Conservation (phyloP, 805 yeast genomes). For the Suhomyces sp. region DNA sequence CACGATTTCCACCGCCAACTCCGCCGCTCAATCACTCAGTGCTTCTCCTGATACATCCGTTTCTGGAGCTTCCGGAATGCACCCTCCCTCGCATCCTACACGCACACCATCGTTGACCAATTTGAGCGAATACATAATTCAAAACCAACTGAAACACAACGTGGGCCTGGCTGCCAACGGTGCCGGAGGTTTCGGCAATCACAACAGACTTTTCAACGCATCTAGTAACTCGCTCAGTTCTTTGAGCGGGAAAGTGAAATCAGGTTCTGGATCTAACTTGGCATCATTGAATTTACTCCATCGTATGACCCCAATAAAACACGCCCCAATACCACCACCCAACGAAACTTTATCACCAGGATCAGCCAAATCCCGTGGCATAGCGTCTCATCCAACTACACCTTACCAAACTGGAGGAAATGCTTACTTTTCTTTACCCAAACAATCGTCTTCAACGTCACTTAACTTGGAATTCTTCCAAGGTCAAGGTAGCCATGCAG, state of each 20-base stretch:
- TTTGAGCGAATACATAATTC: conserved; percentile 33
- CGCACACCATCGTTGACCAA: conserved; percentile 26
- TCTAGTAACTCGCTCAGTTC: conserved; percentile 17
- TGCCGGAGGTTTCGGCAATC: background rate
- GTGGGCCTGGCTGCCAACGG: conserved; percentile 5
- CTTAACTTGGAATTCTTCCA: conserved; percentile 37
- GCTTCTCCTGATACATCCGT: conserved; percentile 31
- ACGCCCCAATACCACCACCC: conserved; percentile 4
- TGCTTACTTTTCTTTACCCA: conserved; percentile 17
- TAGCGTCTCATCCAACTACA: conserved; percentile 7
- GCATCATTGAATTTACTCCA: conserved; percentile 19
- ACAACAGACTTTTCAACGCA: conserved; percentile 11
- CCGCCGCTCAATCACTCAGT: conserved; percentile 26
- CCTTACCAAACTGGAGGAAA: conserved; percentile 19
- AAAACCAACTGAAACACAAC: conserved; percentile 13
- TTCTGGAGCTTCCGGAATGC: conserved; percentile 6
- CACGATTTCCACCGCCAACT: conserved; percentile 23
- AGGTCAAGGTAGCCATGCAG: background rate
- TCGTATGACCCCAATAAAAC: conserved; percentile 45
- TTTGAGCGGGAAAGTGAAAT: conserved; percentile 22
- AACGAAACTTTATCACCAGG: conserved; percentile 3
- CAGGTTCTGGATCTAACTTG: conserved; percentile 22
- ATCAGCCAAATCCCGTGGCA: conserved; percentile 1
- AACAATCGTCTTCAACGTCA: conserved; percentile 29
- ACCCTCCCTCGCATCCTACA: conserved; percentile 5